phyloP scores from a whole-genome alignment of 768 basidiomycete species.

The Suillus weaverae region DNA sequence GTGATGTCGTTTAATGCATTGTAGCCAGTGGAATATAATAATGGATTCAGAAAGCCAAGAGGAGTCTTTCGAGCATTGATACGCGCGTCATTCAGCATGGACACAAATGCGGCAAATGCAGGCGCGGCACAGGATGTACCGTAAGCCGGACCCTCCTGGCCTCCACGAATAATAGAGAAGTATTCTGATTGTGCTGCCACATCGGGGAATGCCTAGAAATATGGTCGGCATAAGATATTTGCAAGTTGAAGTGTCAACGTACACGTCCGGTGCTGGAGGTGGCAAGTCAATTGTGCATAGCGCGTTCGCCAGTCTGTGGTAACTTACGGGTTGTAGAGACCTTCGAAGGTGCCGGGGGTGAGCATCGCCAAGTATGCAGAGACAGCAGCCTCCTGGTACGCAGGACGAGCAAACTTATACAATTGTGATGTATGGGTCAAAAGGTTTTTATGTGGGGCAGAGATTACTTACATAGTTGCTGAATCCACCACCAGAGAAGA shows the following conservation, averaged over 20 bases:
- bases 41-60: neutral
- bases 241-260: conserved; percentile 19
- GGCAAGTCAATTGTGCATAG: conserved; percentile 2
- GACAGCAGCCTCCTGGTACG: conserved; percentile 52
- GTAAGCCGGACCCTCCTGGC: conserved; percentile 37
- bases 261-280: conserved; percentile 52
- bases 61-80: neutral
- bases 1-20: neutral
- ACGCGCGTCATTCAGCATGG: neutral
- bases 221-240: neutral
- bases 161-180: conserved; percentile 50
- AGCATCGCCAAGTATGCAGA: conserved; percentile 44
- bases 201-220: conserved; percentile 56
- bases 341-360: conserved; percentile 49
- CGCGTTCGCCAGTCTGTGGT: neutral
- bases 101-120: neutral
- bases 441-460: neutral
- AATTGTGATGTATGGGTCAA: neutral
- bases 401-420: conserved; percentile 50
- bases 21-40: neutral
- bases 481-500: conserved; percentile 38
- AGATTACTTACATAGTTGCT: conserved; percentile 48
- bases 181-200: conserved; percentile 57
- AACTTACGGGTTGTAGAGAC: conserved; percentile 59
- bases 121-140: neutral